Percentiles rank a stretch among this genome's conserved stretches.
These are phyloP conservation scores for Fistulinella prunicolor DNA, from an alignment of 768 basidiomycete genomes.

Conservation along the genomic window DNA sequence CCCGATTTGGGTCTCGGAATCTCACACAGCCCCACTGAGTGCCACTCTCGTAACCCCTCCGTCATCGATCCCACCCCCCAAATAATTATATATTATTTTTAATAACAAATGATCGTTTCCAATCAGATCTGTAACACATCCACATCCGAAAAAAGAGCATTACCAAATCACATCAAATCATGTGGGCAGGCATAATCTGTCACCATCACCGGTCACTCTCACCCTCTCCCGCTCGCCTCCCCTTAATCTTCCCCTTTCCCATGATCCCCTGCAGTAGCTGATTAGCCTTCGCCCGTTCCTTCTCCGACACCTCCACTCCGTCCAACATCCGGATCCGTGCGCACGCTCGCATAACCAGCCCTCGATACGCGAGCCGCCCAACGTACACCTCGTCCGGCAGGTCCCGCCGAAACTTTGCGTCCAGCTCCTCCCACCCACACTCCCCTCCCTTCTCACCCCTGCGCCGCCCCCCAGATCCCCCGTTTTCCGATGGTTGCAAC, in stretches of 20 bases:
- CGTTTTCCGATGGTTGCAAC: conserved; percentile 55
- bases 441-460: conserved; percentile 32
- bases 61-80: conserved; percentile 10
- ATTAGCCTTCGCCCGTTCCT: conserved; percentile 83
- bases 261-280: conserved; percentile 58
- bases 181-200: conserved; percentile 33
- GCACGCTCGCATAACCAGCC: conserved; percentile 80
- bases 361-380: conserved; percentile 85
- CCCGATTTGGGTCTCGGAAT: conserved; percentile 18
- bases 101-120: conserved; percentile 7
- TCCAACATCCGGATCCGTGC: conserved; percentile 69
- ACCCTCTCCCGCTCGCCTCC: conserved; percentile 17
- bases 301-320: conserved; percentile 77
- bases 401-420: conserved; percentile 82
- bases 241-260: conserved; percentile 40
- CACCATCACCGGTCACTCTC: conserved; percentile 11
- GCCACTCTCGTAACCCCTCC: conserved; percentile 22
- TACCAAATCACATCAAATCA: conserved; percentile 22
- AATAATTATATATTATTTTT: conserved; percentile 9
- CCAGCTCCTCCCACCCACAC: conserved; percentile 69
- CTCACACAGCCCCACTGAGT: conserved; percentile 24
- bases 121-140: conserved; percentile 13
- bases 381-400: conserved; percentile 88
- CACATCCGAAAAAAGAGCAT: background rate
- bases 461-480: conserved; percentile 15